Evolutionary conservation across 2,329 filamentous ascomycete genomes (phyloP).

Genomic region (Phyllosticta capitalensis): DNA sequence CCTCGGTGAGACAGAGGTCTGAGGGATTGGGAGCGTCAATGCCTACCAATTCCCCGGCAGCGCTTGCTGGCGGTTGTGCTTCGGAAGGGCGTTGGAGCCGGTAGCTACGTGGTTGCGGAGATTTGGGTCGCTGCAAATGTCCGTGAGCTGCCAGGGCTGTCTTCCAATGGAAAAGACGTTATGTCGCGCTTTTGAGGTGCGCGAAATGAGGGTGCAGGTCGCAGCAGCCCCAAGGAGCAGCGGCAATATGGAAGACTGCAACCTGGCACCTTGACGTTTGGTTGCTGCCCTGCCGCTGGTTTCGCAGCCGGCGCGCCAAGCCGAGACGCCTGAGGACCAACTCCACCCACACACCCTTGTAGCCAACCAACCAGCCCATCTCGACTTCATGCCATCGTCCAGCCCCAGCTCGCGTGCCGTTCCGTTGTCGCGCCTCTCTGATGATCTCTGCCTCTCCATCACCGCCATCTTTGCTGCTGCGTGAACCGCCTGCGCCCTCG

Average conservation of each 20-base stretch:
- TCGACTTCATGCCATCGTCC: not conserved
- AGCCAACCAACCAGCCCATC: conserved; percentile 1
- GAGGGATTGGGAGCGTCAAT: not conserved
- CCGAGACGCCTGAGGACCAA: not conserved
- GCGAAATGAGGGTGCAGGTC: not conserved
- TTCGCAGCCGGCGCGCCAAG: not conserved
- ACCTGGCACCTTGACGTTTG: not conserved
- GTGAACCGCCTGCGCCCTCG: conserved; percentile 20
- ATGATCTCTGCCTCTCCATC: not conserved
- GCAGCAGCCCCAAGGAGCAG: not conserved
- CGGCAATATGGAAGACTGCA: not conserved
- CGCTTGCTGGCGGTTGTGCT: not conserved
- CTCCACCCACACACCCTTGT: conserved; percentile 4
- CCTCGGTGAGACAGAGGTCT: not conserved
- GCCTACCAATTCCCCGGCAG: not conserved
- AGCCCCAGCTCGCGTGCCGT: not conserved
- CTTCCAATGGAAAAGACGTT: not conserved
- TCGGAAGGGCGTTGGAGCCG: not conserved
- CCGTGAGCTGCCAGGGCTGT: not conserved
- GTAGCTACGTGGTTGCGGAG: not conserved
- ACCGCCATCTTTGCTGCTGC: conserved; percentile 18
- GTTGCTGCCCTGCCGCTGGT: not conserved
- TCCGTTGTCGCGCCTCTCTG: conserved; percentile 1
- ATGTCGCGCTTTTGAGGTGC: not conserved
- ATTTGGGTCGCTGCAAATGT: not conserved